These are phyloP conservation scores for Cercospora nicotianae DNA, from an alignment of 2,329 filamentous ascomycete species.

Conservation along the genomic window DNA sequence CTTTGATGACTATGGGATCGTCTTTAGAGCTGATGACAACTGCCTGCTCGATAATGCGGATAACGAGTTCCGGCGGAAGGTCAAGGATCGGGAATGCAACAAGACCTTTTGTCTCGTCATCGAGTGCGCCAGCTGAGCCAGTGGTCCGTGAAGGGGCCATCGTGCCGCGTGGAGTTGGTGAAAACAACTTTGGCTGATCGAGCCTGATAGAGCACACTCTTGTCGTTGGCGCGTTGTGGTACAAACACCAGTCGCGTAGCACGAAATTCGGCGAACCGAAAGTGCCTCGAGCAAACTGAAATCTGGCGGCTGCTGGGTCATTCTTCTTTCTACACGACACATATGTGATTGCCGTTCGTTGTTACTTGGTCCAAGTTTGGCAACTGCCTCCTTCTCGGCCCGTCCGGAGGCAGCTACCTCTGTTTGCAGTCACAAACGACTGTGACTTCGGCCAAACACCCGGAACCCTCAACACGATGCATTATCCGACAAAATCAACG, in stretches of 20 bases:
- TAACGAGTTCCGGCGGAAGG: background rate
- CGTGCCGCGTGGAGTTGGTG: background rate
- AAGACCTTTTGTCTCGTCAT: background rate
- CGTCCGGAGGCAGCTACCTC: too few relatives aligned
- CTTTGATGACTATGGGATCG: background rate
- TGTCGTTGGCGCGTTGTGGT: background rate
- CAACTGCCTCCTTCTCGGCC: too few relatives aligned
- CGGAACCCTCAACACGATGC: too few relatives aligned
- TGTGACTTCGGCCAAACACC: too few relatives aligned
- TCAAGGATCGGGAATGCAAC: background rate
- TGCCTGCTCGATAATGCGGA: background rate
- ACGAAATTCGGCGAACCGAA: too few relatives aligned
- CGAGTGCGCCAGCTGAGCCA: background rate
- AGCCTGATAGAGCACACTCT: background rate
- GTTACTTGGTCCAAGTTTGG: too few relatives aligned
- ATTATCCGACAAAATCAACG: too few relatives aligned
- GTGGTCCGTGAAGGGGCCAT: background rate
- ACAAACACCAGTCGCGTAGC: background rate
- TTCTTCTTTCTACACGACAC: too few relatives aligned
- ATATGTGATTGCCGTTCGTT: too few relatives aligned
- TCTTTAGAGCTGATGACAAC: background rate
- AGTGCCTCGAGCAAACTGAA: background rate
- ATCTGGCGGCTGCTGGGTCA: background rate
- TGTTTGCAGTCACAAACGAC: too few relatives aligned
- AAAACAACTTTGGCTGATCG: background rate